Percentiles rank a stretch among this genome's conserved stretches.
Evolutionary conservation across 2,329 filamentous ascomycete genomes (phyloP).

Genomic region (Ascosphaera apis): DNA sequence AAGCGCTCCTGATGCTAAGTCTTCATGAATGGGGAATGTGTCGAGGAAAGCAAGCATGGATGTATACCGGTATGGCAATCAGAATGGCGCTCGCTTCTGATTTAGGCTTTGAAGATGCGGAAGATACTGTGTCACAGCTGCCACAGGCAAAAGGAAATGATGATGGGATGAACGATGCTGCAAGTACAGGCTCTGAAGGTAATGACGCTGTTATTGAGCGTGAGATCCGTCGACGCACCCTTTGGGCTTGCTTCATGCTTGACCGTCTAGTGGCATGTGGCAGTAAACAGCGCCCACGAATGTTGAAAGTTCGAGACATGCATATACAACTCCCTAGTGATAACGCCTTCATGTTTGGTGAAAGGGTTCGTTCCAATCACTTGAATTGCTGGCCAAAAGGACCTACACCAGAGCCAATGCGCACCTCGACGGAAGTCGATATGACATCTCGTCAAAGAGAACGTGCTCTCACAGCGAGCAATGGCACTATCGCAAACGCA

Average conservation of each 20-base stretch:
- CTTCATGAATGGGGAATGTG: slow-evolving; percentile 35
- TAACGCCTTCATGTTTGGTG: slow-evolving; percentile 30
- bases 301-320: slow-evolving; percentile 27
- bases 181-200: neutral
- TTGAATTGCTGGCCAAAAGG: no score
- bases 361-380: slow-evolving; percentile 28
- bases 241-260: slow-evolving; percentile 35
- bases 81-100: slow-evolving; percentile 24
- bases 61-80: slow-evolving; percentile 24
- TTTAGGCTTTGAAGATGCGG: slow-evolving; percentile 21
- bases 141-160: no score
- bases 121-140: slow-evolving; percentile 18
- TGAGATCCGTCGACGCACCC: slow-evolving; percentile 31
- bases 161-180: no score
- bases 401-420: no score
- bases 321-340: slow-evolving; percentile 33
- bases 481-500: no score
- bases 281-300: slow-evolving; percentile 29
- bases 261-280: slow-evolving; percentile 32
- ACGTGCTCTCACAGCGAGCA: no score
- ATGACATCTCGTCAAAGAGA: no score
- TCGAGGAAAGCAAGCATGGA: slow-evolving; percentile 29
- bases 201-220: slow-evolving; percentile 27
- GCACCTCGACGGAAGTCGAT: no score
- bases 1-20: slow-evolving; percentile 32